Percentiles rank a stretch among this genome's conserved stretches.
Evolutionary conservation across 768 basidiomycete genomes (phyloP).

Genomic region (Tubosaeta sp.): DNA sequence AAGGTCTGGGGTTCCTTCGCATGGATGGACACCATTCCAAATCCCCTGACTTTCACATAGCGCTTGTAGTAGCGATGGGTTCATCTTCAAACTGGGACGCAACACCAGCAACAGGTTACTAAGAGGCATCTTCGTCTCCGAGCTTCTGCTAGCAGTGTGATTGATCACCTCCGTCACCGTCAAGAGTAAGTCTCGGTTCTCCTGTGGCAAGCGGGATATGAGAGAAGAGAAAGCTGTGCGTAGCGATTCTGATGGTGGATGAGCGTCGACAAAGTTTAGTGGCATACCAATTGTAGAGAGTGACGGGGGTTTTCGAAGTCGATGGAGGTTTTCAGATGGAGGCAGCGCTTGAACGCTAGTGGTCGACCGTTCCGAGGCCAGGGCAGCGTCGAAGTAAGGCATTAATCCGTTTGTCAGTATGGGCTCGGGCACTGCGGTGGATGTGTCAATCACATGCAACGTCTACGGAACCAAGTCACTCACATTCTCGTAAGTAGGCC

Average conservation of each 20-base stretch:
- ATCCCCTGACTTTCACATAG: slow-evolving; percentile 68
- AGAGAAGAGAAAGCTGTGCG: slow-evolving; percentile 57
- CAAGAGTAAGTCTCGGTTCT: slow-evolving; percentile 79
- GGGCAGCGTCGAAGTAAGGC: slow-evolving; percentile 75
- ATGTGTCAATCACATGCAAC: slow-evolving; percentile 4
- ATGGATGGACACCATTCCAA: slow-evolving; percentile 42
- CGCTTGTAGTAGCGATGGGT: slow-evolving; percentile 63
- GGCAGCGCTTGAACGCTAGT: slow-evolving; percentile 23
- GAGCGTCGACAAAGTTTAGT: slow-evolving; percentile 49
- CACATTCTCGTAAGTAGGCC: slow-evolving; percentile 87
- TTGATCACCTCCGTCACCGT: slow-evolving; percentile 80
- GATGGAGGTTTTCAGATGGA: slow-evolving; percentile 35
- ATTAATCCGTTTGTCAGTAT: slow-evolving; percentile 71
- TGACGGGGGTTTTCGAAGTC: slow-evolving; percentile 72
- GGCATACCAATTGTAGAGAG: slow-evolving; percentile 76
- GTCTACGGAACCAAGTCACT: slow-evolving; percentile 32
- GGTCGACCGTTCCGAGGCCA: slow-evolving; percentile 48
- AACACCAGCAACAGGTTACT: slow-evolving; percentile 85
- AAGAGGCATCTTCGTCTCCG: slow-evolving; percentile 88
- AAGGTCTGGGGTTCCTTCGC: slow-evolving; percentile 3
- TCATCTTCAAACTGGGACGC: slow-evolving; percentile 83
- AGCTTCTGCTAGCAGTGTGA: slow-evolving; percentile 61
- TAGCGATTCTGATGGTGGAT: slow-evolving; percentile 57
- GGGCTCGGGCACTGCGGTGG: slow-evolving; percentile 73
- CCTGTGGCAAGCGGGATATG: slow-evolving; percentile 64